Evolutionary conservation across 305 asterid species (phyloP).

Genomic region (Fraxinus platypoda): DNA sequence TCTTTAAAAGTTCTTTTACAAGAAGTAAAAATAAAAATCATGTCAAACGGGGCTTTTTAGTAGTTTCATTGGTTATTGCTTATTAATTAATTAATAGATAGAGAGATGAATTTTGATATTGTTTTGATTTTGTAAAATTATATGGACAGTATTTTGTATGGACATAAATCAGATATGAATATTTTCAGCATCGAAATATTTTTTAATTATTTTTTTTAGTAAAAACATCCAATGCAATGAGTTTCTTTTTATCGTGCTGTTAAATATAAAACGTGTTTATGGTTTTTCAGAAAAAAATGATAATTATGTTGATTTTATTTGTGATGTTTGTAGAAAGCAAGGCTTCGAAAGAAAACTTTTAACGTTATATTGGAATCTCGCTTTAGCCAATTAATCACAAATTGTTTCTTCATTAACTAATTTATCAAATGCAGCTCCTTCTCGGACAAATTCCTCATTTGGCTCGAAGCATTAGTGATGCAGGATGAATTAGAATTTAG

Average conservation of each 20-base stretch:
- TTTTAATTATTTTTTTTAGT: neutral
- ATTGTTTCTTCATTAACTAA: neutral
- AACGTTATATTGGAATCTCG: neutral
- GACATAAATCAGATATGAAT: neutral
- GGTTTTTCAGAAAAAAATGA: neutral
- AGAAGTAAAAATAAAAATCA: too few species aligned
- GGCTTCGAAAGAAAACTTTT: neutral
- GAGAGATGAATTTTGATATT: neutral
- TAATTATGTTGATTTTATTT: neutral
- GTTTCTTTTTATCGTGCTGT: neutral
- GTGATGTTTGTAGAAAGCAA: neutral
- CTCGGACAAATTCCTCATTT: neutral
- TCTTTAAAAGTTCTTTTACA: neutral
- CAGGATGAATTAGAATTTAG: too few species aligned
- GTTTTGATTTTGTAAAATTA: neutral
- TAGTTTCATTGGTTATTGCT: too few species aligned
- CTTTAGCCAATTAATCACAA: neutral
- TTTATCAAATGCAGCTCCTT: neutral
- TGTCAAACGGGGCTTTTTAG: neutral
- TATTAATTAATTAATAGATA: too few species aligned
- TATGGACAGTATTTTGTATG: neutral
- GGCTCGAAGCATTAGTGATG: neutral
- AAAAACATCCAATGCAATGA: neutral
- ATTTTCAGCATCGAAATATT: too few species aligned
- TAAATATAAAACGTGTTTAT: neutral